Evolutionary conservation across 2,329 filamentous ascomycete genomes (phyloP).

Genomic region (Aspergillus texensis): DNA sequence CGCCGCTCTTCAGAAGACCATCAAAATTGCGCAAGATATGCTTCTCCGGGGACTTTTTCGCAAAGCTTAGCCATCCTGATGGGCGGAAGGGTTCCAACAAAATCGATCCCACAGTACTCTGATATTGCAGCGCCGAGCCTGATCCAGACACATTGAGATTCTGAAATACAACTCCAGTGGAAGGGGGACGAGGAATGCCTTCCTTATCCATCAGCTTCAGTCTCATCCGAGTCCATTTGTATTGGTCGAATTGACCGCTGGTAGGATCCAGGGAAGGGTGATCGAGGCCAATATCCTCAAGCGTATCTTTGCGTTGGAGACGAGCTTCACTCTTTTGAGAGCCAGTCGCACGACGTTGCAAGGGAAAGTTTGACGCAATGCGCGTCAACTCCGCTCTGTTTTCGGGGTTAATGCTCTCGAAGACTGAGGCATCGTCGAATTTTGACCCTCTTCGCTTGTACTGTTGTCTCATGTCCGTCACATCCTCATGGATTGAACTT

Average conservation of each 20-base stretch:
- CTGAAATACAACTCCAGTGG: constrained; percentile 66
- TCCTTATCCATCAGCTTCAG: constrained; percentile 57
- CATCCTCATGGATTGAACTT: constrained; percentile 20
- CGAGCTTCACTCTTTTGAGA: constrained; percentile 15
- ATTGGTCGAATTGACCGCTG: constrained; percentile 55
- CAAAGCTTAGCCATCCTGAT: constrained; percentile 54
- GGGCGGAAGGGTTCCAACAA: constrained; percentile 61
- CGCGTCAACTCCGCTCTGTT: constrained; percentile 29
- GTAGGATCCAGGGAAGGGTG: constrained; percentile 57
- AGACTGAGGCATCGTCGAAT: constrained; percentile 22
- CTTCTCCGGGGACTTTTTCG: constrained; percentile 53
- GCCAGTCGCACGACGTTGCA: constrained; percentile 21
- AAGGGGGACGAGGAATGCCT: constrained; percentile 52
- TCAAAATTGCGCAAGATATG: constrained; percentile 59
- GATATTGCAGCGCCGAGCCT: constrained; percentile 67
- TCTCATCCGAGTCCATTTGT: constrained; percentile 56
- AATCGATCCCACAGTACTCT: constrained; percentile 66
- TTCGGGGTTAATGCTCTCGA: constrained; percentile 31
- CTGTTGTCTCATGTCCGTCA: constrained; percentile 10
- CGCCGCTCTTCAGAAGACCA: constrained; percentile 55
- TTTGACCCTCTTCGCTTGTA: constrained; percentile 22
- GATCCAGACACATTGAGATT: constrained; percentile 69
- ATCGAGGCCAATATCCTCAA: constrained; percentile 44
- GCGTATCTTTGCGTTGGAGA: constrained; percentile 34
- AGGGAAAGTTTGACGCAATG: constrained; percentile 34